Evolutionary conservation across 2,329 filamentous ascomycete genomes (phyloP), one percentile per base, ranked within the genome.

Genomic region (Cladosporium sp.): DNA sequence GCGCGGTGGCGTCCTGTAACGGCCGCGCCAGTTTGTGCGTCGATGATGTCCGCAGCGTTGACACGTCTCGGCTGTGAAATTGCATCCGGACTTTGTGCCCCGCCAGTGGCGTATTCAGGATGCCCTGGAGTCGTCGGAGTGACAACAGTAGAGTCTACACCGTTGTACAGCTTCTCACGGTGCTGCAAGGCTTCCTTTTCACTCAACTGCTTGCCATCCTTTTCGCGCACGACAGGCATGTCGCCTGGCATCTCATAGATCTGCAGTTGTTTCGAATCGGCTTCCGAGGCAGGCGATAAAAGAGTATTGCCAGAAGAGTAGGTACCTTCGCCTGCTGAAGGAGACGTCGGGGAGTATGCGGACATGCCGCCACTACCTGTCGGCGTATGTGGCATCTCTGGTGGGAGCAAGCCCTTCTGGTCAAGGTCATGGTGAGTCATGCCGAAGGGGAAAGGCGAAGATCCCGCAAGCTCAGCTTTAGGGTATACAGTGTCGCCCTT

Each of bases 221-320:
- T 78, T 67, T 80, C 77, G 60, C 78, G 80, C 56, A 79, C 77
- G 42, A 77, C 76, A 15, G 80, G 80, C 69, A 85, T 80, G 9
- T 82, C 82, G 1, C 83, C 83, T 0, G 80, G 79, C 68, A 80
- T 83, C 45, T 79, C 82, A 56, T 72, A 78, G 8, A 81, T 55
- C 12, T 63, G 61, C 14, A 63, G 59, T 38, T 66, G 64, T 38
- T 63, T 61, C 49, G 65, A 65, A 49, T 71, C 67, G 9, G 67
- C 69, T 54, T 69, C 69, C 19, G 64, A 66, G 17, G 66, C 52
- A 9, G 67, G 67, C 9, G 65, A 66, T 42, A 69, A 40, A 17
- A 65, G 60, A 4, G 61, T 55, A 20, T 61, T 58, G 51, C 60
- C 64, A 43, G 66, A 67, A 14, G 65, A 65, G 28, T 65, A 62